phyloP scores from a whole-genome alignment of 2,329 filamentous ascomycete species.

The Albophoma yamanashiensis region DNA sequence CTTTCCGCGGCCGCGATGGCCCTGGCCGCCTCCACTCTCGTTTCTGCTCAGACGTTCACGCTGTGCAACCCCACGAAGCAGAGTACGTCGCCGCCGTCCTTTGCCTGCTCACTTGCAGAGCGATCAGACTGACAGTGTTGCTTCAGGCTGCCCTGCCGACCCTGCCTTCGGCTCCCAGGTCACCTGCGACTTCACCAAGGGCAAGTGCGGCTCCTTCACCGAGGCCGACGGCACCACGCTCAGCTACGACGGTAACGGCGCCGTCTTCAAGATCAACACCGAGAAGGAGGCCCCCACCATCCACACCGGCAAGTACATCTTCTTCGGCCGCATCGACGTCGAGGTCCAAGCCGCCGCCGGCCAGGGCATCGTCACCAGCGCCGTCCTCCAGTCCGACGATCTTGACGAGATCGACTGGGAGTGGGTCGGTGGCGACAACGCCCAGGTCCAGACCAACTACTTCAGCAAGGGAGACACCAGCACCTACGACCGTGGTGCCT shows the following conservation, averaged over 20 bases:
- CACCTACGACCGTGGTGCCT: slow-evolving; percentile 59
- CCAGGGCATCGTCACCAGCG: slow-evolving; percentile 76
- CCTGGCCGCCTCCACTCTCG: slow-evolving; percentile 37
- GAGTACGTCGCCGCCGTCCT: slow-evolving; percentile 20
- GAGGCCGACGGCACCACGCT: slow-evolving; percentile 35
- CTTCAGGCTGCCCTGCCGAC: slow-evolving; percentile 58
- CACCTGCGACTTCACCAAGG: slow-evolving; percentile 67
- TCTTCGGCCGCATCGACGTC: slow-evolving; percentile 85
- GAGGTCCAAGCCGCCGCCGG: slow-evolving; percentile 71
- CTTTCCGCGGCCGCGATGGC: slow-evolving; percentile 34
- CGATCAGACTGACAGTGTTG: background rate
- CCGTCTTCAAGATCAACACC: slow-evolving; percentile 56
- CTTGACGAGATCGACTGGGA: slow-evolving; percentile 91
- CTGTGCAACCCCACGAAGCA: slow-evolving; percentile 43
- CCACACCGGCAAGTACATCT: slow-evolving; percentile 76
- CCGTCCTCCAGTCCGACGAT: slow-evolving; percentile 81
- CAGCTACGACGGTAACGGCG: slow-evolving; percentile 37
- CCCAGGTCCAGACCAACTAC: slow-evolving; percentile 76
- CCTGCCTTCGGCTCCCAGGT: slow-evolving; percentile 57
- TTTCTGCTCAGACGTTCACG: slow-evolving; percentile 46
- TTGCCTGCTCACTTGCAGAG: background rate
- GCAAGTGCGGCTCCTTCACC: slow-evolving; percentile 47
- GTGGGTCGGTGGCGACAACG: slow-evolving; percentile 65
- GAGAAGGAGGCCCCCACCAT: slow-evolving; percentile 62
- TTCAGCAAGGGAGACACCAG: slow-evolving; percentile 64